Evolutionary conservation across 768 basidiomycete species (phyloP).

Genomic region (Tulasnella sp.): DNA sequence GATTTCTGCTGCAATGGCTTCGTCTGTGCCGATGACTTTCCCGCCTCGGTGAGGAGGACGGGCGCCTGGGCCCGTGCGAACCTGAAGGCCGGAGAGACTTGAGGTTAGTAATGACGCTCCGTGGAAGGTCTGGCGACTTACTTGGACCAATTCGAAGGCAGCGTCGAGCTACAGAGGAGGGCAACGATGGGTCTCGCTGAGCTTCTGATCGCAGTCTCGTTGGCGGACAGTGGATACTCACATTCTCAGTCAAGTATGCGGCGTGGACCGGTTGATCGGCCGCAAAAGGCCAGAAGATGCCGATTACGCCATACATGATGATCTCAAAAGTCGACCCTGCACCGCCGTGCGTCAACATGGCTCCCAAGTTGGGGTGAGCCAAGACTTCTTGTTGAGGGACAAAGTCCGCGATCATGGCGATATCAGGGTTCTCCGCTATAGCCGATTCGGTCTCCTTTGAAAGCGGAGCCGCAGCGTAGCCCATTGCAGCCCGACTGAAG

Average conservation of each 20-base stretch:
- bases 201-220: not conserved
- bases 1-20: slow-evolving; percentile 2
- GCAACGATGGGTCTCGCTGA: not conserved
- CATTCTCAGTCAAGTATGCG: slow-evolving; percentile 8
- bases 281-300: slow-evolving; percentile 11
- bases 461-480: not conserved
- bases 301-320: not conserved
- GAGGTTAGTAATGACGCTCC: not conserved
- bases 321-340: not conserved
- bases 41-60: not conserved
- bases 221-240: not conserved
- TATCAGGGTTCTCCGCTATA: not conserved
- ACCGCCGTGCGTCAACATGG: slow-evolving; percentile 8
- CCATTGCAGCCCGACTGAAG: slow-evolving; percentile 2
- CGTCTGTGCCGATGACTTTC: slow-evolving; percentile 3
- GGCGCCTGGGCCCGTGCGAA: slow-evolving; percentile 10
- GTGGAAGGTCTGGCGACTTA: not conserved
- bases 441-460: not conserved
- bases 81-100: not conserved
- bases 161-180: not conserved
- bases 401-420: not conserved
- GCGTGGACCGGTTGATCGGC: slow-evolving; percentile 11
- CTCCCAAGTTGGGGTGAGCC: not conserved
- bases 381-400: slow-evolving; percentile 4
- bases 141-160: slow-evolving; percentile 11